Conservation (phyloP, 1,284 basidiomycete species). For the Stygiomarasmius scandens region DNA sequence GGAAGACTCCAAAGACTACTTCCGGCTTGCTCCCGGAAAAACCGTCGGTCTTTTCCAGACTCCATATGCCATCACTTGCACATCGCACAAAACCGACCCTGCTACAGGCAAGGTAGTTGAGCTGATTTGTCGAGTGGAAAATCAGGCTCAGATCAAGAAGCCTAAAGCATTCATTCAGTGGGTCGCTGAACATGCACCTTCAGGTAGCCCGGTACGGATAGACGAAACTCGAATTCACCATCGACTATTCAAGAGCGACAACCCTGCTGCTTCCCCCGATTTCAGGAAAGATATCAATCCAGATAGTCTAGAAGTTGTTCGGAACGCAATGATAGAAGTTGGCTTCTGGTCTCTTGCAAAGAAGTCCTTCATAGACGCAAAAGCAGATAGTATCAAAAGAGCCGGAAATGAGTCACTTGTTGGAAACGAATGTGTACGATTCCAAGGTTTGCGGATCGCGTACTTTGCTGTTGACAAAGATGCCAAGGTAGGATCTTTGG, state of each 20-base stretch:
- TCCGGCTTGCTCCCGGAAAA: conserved; percentile 96
- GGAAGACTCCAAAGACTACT: conserved; percentile 94
- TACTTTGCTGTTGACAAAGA: conserved; percentile 96
- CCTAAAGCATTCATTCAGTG: conserved; percentile 98
- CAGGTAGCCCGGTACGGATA: conserved; percentile 80
- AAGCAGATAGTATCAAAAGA: conserved; percentile 65
- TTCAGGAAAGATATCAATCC: conserved; percentile 81
- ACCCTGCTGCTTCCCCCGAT: conserved; percentile 81
- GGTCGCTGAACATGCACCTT: conserved; percentile 86
- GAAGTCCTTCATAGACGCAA: conserved; percentile 66
- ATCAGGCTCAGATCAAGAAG: conserved; percentile 70
- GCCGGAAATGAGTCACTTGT: conserved; percentile 81
- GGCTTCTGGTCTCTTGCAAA: conserved; percentile 90
- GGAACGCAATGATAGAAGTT: conserved; percentile 83
- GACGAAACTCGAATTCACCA: conserved; percentile 94
- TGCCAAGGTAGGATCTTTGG: conserved; percentile 64
- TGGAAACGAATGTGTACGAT: conserved; percentile 92
- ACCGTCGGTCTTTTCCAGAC: conserved; percentile 96
- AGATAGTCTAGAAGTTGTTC: conserved; percentile 77
- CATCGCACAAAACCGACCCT: conserved; percentile 80
- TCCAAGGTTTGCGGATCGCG: conserved; percentile 95
- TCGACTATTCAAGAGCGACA: conserved; percentile 92
- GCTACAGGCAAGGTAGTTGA: conserved; percentile 75
- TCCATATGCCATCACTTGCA: conserved; percentile 95
- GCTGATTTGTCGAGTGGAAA: conserved; percentile 80